phyloP scores from a whole-genome alignment of 257 asterid genomes.

The Penstemon eatonii region DNA sequence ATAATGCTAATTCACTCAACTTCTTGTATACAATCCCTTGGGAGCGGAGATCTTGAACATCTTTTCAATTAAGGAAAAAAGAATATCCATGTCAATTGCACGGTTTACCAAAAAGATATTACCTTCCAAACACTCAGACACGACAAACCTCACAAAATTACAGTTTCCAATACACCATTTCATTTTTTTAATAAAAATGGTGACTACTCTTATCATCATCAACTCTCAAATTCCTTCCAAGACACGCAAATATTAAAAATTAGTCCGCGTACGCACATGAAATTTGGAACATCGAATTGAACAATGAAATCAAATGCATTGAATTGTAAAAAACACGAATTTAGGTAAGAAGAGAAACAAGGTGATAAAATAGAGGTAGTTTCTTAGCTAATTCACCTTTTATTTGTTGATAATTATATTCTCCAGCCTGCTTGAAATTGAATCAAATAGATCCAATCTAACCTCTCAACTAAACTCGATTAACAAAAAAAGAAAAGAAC shows the following conservation, averaged over 20 bases:
- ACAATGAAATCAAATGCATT: conserved; percentile 1
- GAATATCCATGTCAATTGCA: conserved; percentile 18
- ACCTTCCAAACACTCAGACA: conserved; percentile 23
- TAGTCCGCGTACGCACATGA: conserved; percentile 11
- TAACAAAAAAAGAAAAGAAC: background rate
- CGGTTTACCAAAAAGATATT: conserved; percentile 25
- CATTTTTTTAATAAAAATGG: conserved; percentile 21
- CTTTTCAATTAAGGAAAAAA: conserved; percentile 2
- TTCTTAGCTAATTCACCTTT: conserved; percentile 34
- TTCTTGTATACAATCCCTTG: background rate
- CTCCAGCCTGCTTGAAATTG: conserved; percentile 26
- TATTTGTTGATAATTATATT: conserved; percentile 21
- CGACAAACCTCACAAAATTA: conserved; percentile 3
- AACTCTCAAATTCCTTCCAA: conserved; percentile 22
- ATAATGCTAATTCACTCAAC: conserved; percentile 27
- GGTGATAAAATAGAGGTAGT: background rate
- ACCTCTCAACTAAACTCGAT: conserved; percentile 28
- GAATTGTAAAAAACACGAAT: conserved; percentile 21
- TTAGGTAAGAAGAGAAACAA: conserved; percentile 10
- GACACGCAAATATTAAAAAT: background rate
- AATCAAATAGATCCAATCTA: conserved; percentile 35
- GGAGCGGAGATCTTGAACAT: conserved; percentile 29
- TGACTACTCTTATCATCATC: conserved; percentile 23
- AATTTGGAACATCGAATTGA: conserved; percentile 4
- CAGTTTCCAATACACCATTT: conserved; percentile 19